Conservation (phyloP, 192 early-diverging fungal genomes). For the Phycomyces nitens region DNA sequence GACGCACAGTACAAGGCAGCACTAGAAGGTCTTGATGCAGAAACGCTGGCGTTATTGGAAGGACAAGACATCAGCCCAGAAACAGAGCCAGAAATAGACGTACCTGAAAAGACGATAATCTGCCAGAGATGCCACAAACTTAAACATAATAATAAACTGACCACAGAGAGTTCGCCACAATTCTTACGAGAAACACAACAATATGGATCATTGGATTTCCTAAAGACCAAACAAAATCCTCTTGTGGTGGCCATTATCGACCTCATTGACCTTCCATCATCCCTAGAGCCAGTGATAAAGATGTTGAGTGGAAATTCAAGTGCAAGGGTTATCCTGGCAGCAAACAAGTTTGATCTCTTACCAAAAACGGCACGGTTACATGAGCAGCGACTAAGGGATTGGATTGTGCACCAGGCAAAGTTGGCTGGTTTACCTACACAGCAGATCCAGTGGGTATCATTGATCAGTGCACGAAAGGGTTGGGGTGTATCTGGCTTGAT, state of each 20-base stretch:
- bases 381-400: conserved; percentile 48
- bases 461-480: conserved; percentile 62
- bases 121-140: conserved; percentile 70
- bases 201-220: conserved; percentile 49
- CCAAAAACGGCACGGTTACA: conserved; percentile 46
- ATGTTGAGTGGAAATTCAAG: conserved; percentile 34
- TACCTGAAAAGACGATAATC: conserved; percentile 23
- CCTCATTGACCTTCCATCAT: conserved; percentile 65
- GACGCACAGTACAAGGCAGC: conserved; percentile 37
- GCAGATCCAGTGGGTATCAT: conserved; percentile 38
- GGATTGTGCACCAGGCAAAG: conserved; percentile 47
- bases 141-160: conserved; percentile 46
- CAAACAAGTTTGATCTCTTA: conserved; percentile 71
- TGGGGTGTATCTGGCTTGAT: conserved; percentile 49
- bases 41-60: conserved; percentile 27
- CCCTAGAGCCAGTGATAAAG: conserved; percentile 46
- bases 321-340: conserved; percentile 54
- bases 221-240: conserved; percentile 48
- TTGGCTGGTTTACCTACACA: conserved; percentile 30
- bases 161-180: conserved; percentile 6
- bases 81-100: background rate
- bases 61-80: conserved; percentile 1
- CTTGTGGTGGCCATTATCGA: conserved; percentile 62
- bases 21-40: conserved; percentile 39
- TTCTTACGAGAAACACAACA: conserved; percentile 43